Evolutionary conservation across 495 filamentous ascomycete species (phyloP), one percentile per base, ranked within the genome.

Genomic region (Penicillium desertorum): DNA sequence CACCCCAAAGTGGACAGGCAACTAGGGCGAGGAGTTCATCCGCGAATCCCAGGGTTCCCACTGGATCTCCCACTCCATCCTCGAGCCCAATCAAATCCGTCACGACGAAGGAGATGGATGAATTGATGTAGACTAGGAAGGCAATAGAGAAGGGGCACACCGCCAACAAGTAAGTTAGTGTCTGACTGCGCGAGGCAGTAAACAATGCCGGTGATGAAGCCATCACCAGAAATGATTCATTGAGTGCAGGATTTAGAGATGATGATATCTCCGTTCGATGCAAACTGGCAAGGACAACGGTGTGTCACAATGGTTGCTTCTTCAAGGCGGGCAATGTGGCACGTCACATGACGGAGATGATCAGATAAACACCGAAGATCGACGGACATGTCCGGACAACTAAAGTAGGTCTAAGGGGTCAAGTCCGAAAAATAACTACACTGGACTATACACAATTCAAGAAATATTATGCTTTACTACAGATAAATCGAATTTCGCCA

Each of bases 71-170:
- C 27, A 96, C 90, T 49, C 84, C 82, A 45, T 85, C 70, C 63
- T 82, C 83, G 39, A 91, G 76, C 45, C 89, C 89, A 54, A 99
- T 85, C 37, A 96, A 78, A 71, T 96, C 89, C 8, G 92, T 96
- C 60, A 98, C 88, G 50, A 98, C 91, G 73, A 98, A 99, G 32
- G 90, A 93, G 55, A 98, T 78, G 63, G 88, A 88, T 62, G 88
- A 88, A 75, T 98, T 99, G 62, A 99, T 86, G 78, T 97, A 99
- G 47, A 99, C 94, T 53, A 99, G 84, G 76, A 98, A 96, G 34
- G 90, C 88, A 64, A 99, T 99, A 62, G 88, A 93, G 78, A 96
- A 97, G 23, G 96, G 87, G 48, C 90, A 91, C 60, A 98, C 89
- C 56, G 85, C 90, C 45, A 94, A 75, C 30, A 99, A 82, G 69